A percentile compares a stretch with the other conserved stretches of the same genome.
These are phyloP conservation scores for Fusarium burgessii DNA, from an alignment of 2,329 filamentous ascomycete genomes.

Conservation along the genomic window DNA sequence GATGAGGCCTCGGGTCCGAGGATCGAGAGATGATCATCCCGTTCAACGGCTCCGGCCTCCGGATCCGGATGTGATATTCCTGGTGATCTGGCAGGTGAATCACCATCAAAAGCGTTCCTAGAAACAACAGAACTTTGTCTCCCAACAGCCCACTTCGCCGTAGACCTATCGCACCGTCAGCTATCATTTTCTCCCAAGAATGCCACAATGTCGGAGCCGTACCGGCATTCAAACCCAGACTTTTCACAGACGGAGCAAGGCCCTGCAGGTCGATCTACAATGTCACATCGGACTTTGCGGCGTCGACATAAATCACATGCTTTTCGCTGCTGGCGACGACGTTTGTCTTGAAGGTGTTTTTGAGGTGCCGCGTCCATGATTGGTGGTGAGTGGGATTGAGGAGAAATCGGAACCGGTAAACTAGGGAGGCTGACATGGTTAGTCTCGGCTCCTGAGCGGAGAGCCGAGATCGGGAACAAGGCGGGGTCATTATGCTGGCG, in stretches of 20 bases:
- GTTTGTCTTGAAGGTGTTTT: constrained; percentile 11
- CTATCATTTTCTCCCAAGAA: accelerated
- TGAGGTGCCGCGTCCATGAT: constrained; percentile 19
- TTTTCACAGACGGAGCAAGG: constrained; percentile 45
- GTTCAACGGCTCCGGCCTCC: constrained; percentile 24
- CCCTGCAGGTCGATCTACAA: constrained; percentile 28
- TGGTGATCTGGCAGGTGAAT: constrained; percentile 9
- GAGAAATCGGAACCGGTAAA: constrained; percentile 36
- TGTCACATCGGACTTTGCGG: constrained; percentile 44
- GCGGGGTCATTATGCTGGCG: neutral
- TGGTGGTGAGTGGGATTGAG: neutral
- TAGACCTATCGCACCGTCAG: constrained; percentile 31
- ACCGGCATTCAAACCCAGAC: constrained; percentile 44
- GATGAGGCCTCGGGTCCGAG: constrained; percentile 15
- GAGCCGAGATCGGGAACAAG: constrained; percentile 3
- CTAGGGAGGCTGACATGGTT: neutral
- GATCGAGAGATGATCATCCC: neutral
- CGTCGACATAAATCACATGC: constrained; percentile 45
- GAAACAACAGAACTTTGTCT: constrained; percentile 21
- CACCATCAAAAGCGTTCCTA: constrained; percentile 4
- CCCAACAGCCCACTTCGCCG: constrained; percentile 41
- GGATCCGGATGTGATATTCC: constrained; percentile 18
- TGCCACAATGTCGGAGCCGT: constrained; percentile 25
- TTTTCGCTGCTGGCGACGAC: constrained; percentile 49
- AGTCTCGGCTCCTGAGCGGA: constrained; percentile 22